phyloP scores from a whole-genome alignment of 1,139 yeast species.

The Taphrina wiesneri region DNA sequence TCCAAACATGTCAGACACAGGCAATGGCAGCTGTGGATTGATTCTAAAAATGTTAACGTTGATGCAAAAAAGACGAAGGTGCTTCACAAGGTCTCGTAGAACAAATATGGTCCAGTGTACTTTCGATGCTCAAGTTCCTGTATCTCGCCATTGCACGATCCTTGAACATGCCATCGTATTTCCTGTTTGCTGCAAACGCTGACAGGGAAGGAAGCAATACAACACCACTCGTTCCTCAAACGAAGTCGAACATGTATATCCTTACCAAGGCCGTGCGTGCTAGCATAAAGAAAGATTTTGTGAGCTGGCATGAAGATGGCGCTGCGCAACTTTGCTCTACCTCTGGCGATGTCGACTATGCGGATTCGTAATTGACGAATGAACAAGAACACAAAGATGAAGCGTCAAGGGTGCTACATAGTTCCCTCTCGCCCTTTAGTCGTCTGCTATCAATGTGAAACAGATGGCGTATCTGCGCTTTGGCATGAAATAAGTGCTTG shows the following conservation, averaged over 20 bases:
- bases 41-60: not conserved
- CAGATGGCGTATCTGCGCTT: not conserved
- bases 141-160: not conserved
- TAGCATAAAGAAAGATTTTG: conserved; percentile 3
- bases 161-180: not conserved
- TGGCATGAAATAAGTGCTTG: not conserved
- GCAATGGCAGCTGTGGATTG: not conserved
- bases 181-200: conserved; percentile 1
- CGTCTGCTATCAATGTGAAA: not conserved
- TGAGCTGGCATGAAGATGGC: not conserved
- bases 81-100: conserved; percentile 5
- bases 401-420: not conserved
- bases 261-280: not conserved
- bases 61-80: not conserved
- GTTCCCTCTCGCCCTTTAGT: not conserved
- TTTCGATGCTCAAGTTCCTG: conserved; percentile 4
- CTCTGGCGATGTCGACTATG: not conserved
- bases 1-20: not conserved
- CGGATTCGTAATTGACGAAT: not conserved
- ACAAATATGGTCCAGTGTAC: not conserved
- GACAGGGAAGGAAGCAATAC: not conserved
- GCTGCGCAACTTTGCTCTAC: not conserved
- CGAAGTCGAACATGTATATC: not conserved
- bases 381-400: not conserved
- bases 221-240: conserved; percentile 1